phyloP scores from a whole-genome alignment of 2,329 filamentous ascomycete genomes.

The Thermoascus crustaceus region DNA sequence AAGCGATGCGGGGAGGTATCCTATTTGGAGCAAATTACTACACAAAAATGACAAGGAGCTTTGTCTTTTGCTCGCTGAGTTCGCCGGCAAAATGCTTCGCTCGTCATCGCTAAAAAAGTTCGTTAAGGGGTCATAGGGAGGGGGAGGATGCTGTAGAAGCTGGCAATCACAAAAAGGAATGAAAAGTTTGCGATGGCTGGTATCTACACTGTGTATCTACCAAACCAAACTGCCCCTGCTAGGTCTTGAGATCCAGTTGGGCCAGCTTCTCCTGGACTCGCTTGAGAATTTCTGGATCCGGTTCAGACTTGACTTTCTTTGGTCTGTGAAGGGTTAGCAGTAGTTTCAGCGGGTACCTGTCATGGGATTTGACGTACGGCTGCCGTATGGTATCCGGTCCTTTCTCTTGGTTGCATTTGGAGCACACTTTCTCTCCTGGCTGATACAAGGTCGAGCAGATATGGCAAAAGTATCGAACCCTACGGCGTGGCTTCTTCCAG shows the following conservation, averaged over 20 bases:
- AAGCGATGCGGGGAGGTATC: too few relatives aligned
- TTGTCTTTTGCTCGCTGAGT: too few relatives aligned
- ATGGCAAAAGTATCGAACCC: conserved; percentile 37
- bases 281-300: conserved; percentile 30
- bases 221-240: neutral
- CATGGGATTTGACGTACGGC: conserved; percentile 26
- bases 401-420: conserved; percentile 33
- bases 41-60: too few relatives aligned
- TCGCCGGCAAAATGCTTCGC: too few relatives aligned
- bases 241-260: conserved; percentile 11
- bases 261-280: conserved; percentile 34
- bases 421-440: conserved; percentile 25
- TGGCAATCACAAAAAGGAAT: neutral
- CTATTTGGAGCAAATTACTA: too few relatives aligned
- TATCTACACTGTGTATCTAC: neutral
- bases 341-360: conserved; percentile 6
- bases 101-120: conserved; percentile 2
- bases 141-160: neutral
- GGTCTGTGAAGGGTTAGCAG: conserved; percentile 20
- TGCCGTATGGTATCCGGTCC: conserved; percentile 34
- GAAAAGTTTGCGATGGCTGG: neutral
- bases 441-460: conserved; percentile 28
- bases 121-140: neutral
- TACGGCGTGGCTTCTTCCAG: conserved; percentile 28
- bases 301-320: conserved; percentile 31